These are phyloP conservation scores for Zygoascus bituminiphila DNA, from an alignment of 805 yeast species.

Conservation along the genomic window DNA sequence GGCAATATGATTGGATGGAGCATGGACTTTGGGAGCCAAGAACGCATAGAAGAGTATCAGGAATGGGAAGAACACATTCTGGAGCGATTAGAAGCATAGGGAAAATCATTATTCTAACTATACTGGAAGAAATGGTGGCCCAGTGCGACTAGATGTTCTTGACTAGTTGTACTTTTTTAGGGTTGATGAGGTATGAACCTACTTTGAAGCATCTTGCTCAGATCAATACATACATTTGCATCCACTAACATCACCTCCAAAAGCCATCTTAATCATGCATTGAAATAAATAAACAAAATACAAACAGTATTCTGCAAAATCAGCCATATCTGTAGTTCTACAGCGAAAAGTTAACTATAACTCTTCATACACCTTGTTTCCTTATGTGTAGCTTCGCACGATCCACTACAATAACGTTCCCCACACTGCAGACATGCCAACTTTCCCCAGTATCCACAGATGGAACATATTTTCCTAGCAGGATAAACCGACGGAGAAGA, in stretches of 20 bases:
- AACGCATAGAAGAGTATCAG: slow-evolving; percentile 12
- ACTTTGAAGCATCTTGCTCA: no score
- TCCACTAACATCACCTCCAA: no score
- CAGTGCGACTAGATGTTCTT: no score
- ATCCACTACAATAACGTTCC: slow-evolving; percentile 28
- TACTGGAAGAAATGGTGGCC: no score
- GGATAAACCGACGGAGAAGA: slow-evolving; percentile 33
- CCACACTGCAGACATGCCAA: slow-evolving; percentile 32
- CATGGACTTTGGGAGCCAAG: slow-evolving; percentile 13
- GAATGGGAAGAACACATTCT: slow-evolving; percentile 11
- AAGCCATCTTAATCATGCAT: background rate
- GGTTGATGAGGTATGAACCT: no score
- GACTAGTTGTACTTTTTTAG: no score
- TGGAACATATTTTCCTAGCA: slow-evolving; percentile 27
- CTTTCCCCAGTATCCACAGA: slow-evolving; percentile 35
- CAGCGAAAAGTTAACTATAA: slow-evolving; percentile 14
- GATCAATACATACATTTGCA: no score
- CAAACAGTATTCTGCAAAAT: background rate
- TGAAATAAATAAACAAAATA: background rate
- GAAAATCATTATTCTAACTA: no score
- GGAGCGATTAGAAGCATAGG: background rate
- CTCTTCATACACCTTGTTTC: slow-evolving; percentile 31
- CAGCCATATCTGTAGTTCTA: background rate
- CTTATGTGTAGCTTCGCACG: slow-evolving; percentile 30
- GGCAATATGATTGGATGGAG: slow-evolving; percentile 21